Evolutionary conservation across 1,284 basidiomycete species (phyloP).

Genomic region (Meripilus lineatus): DNA sequence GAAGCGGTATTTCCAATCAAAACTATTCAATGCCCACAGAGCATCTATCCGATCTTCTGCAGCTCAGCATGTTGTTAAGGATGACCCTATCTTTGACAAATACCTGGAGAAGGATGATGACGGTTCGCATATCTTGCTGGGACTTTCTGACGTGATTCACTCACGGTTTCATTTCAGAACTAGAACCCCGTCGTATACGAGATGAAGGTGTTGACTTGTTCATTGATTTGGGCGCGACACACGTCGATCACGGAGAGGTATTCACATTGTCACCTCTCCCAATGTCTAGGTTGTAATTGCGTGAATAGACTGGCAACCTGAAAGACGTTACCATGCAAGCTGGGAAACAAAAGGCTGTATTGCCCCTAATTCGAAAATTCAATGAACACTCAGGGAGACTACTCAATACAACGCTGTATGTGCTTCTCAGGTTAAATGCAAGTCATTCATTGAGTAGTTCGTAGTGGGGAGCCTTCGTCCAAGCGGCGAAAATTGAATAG

Average conservation of each 20-base stretch:
- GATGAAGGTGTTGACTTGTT: slow-evolving; percentile 73
- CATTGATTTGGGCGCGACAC: slow-evolving; percentile 84
- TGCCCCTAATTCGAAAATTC: slow-evolving; percentile 95
- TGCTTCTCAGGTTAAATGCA: slow-evolving; percentile 12
- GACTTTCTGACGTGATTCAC: background rate
- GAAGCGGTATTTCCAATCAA: slow-evolving; percentile 94
- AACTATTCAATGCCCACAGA: slow-evolving; percentile 90
- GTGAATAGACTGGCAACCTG: slow-evolving; percentile 71
- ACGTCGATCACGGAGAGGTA: slow-evolving; percentile 90
- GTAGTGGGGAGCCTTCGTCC: slow-evolving; percentile 52
- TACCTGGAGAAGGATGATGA: slow-evolving; percentile 96
- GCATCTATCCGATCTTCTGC: slow-evolving; percentile 88
- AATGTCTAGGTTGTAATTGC: no score
- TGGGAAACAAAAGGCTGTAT: slow-evolving; percentile 78
- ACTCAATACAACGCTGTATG: slow-evolving; percentile 71
- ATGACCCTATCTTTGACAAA: slow-evolving; percentile 92
- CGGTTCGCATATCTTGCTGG: slow-evolving; percentile 43
- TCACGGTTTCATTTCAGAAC: slow-evolving; percentile 41
- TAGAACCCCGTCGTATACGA: slow-evolving; percentile 73
- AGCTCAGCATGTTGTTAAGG: slow-evolving; percentile 80
- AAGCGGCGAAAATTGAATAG: slow-evolving; percentile 56
- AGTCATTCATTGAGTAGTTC: no score
- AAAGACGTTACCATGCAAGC: slow-evolving; percentile 96
- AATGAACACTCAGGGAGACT: slow-evolving; percentile 95
- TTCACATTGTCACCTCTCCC: slow-evolving; percentile 9